A percentile compares a stretch with the other conserved stretches of the same genome.
Evolutionary conservation across 768 basidiomycete genomes (phyloP).

Genomic region (Boletus speciosus): DNA sequence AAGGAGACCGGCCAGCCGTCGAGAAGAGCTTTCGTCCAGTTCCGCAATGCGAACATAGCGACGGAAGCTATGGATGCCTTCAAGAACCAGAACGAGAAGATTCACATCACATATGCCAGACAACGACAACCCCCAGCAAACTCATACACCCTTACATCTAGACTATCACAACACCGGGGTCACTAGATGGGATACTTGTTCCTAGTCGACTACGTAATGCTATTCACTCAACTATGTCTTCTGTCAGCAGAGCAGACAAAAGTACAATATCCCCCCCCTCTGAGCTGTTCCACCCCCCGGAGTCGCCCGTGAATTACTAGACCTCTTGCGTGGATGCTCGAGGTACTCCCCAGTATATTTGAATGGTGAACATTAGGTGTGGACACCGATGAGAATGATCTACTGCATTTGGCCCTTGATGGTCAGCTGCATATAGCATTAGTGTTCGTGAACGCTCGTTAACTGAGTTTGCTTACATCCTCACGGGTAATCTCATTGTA

Average conservation of each 20-base stretch:
- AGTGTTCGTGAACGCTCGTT: neutral
- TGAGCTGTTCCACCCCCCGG: neutral
- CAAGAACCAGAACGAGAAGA: slow-evolving; percentile 18
- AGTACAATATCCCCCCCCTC: neutral
- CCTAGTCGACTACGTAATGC: neutral
- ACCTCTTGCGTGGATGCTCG: neutral
- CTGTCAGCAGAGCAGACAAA: neutral
- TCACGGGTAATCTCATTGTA: neutral
- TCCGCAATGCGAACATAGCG: slow-evolving; percentile 43
- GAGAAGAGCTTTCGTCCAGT: slow-evolving; percentile 53
- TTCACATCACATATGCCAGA: slow-evolving; percentile 17
- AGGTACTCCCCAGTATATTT: too few relatives aligned
- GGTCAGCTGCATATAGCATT: neutral
- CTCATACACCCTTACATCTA: slow-evolving; percentile 15
- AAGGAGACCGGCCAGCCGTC: slow-evolving; percentile 28
- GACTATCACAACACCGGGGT: slow-evolving; percentile 12
- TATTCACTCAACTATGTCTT: neutral
- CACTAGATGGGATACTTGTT: neutral
- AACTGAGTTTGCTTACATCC: neutral
- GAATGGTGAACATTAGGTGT: neutral
- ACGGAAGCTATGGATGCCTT: slow-evolving; percentile 45
- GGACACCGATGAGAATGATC: neutral
- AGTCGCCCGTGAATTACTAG: too few relatives aligned
- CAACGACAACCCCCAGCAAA: slow-evolving; percentile 7
- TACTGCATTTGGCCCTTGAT: neutral